Evolutionary conservation across 2,329 filamentous ascomycete species (phyloP).

Genomic region (Alternaria conjuncta): DNA sequence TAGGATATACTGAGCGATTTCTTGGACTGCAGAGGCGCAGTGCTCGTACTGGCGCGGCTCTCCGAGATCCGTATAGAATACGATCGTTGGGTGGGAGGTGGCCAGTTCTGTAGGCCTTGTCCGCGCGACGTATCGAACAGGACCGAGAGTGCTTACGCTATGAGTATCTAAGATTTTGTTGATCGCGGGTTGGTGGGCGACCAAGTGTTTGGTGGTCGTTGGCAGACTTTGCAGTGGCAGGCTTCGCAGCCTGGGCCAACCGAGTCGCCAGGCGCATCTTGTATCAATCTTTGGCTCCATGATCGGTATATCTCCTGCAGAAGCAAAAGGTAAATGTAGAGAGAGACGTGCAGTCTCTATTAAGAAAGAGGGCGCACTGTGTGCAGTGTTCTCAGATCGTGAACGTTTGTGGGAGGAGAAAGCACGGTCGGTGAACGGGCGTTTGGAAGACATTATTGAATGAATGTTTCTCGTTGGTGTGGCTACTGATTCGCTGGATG

Average conservation of each 20-base stretch:
- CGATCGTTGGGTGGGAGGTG: not conserved
- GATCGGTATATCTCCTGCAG: not conserved
- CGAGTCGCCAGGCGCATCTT: not conserved
- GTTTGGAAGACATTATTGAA: not conserved
- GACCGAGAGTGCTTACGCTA: not conserved
- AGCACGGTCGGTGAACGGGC: not conserved
- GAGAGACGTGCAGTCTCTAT: not conserved
- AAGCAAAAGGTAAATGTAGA: not conserved
- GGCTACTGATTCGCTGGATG: not conserved
- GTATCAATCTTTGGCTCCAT: not conserved
- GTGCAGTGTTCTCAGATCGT: not conserved
- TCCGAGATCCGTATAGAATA: not conserved
- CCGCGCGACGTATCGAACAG: not conserved
- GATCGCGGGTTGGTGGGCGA: not conserved
- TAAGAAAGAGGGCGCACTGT: not conserved
- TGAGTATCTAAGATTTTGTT: not conserved
- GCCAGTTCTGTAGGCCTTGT: not conserved
- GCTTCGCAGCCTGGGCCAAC: not conserved
- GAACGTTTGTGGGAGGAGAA: not conserved
- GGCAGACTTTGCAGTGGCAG: not conserved
- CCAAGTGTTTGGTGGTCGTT: not conserved
- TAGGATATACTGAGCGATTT: not conserved
- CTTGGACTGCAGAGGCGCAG: not conserved
- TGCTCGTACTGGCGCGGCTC: not conserved
- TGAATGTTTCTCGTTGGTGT: not conserved